Evolutionary conservation across 2,329 filamentous ascomycete genomes (phyloP).

Genomic region (Talaromyces piceae): DNA sequence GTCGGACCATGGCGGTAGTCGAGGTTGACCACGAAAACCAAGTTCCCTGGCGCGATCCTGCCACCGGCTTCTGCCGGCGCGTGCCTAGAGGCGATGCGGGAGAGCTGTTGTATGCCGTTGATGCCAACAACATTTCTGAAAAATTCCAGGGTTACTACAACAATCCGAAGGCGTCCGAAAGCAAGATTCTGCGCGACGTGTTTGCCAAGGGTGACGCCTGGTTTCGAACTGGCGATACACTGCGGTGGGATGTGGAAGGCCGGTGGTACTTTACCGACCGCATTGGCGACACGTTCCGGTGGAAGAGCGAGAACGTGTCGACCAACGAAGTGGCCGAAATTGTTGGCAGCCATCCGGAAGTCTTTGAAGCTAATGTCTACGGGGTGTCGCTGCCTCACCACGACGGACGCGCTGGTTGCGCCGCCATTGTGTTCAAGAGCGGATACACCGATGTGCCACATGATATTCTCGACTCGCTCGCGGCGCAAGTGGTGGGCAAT

Average conservation of each 20-base stretch:
- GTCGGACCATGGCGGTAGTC: conserved; percentile 51
- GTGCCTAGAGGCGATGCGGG: conserved; percentile 58
- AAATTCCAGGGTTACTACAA: conserved; percentile 78
- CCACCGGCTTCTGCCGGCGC: conserved; percentile 60
- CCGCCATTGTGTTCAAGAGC: conserved; percentile 56
- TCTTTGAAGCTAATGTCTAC: conserved; percentile 79
- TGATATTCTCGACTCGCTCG: conserved; percentile 51
- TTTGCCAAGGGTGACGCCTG: conserved; percentile 69
- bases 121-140: conserved; percentile 53
- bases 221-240: conserved; percentile 77
- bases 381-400: conserved; percentile 72
- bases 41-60: conserved; percentile 57
- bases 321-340: conserved; percentile 74
- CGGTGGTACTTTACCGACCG: conserved; percentile 70
- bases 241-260: conserved; percentile 64
- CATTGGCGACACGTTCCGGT: conserved; percentile 48
- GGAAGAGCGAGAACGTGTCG: conserved; percentile 73
- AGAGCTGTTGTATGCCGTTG: conserved; percentile 67
- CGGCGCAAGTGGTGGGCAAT: conserved; percentile 47
- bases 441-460: conserved; percentile 27
- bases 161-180: conserved; percentile 60
- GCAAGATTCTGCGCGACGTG: conserved; percentile 68
- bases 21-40: conserved; percentile 66
- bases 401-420: conserved; percentile 78
- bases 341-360: conserved; percentile 56